Evolutionary conservation across 1,284 basidiomycete genomes (phyloP), one percentile per base, ranked within the genome.

Genomic region (Fomitiporia mediterranea): DNA sequence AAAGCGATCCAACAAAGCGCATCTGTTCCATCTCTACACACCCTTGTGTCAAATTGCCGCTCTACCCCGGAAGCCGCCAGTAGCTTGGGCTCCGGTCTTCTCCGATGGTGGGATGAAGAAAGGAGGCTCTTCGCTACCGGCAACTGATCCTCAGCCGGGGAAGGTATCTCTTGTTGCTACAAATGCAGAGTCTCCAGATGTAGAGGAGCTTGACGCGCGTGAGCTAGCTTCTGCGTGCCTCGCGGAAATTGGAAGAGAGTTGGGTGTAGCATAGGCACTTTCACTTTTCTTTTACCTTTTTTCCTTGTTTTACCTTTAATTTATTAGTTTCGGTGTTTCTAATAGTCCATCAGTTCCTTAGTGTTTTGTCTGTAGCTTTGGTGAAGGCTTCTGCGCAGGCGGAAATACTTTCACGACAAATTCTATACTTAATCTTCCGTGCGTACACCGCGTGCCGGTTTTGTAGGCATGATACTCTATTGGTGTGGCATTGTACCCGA

Each of bases 1-100:
- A 11, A 82, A 82, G 60, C 81, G 86, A 0, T 94, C 91, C 1
- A 69, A 81, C 0, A 77, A 83, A 21, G 90, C 87, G 0, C 92
- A 94, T 66, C 72, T 97, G 8, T 94, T 95, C 77, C 83, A 88
- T 64, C 84, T 95, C 60, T 94, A 94, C 65, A 74, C 82, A 0
- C 72, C 88, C 1, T 69, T 97, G 4, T 86, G 87, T 62, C 85
- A 92, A 62, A 84, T 96, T 47, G 84, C 81, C 1, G 82, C 89
- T 5, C 78, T 85, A 56, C 80, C 83, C 0, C 74, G 82, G 27
- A 80, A 78, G 61, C 76, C 81, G 8, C 87, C 89, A 0, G 74
- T 77, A n/a, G 77, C 81, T n/a, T 89, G 86, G 86, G 69, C 86
- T 6, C 62, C 67, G 57, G 61, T 23, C 65, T 70, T 57, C 58